These are phyloP conservation scores for Microdochium bolleyi DNA, from an alignment of 2,329 filamentous ascomycete genomes.

Conservation along the genomic window DNA sequence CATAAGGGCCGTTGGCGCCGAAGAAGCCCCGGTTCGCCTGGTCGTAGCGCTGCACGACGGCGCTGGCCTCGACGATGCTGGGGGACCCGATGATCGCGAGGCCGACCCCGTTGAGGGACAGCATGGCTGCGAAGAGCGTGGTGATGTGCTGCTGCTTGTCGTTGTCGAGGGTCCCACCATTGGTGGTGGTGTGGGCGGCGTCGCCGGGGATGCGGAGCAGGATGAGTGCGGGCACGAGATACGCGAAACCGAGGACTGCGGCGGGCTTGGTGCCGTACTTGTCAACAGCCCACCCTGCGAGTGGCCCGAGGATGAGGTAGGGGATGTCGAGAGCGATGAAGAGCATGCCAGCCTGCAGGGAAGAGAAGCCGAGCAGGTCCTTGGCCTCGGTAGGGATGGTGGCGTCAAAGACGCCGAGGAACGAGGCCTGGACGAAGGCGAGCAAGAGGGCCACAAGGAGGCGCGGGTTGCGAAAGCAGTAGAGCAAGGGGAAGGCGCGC, in stretches of 20 bases:
- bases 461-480: conserved; percentile 27
- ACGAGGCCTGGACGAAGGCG: conserved; percentile 32
- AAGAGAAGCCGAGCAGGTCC: conserved; percentile 25
- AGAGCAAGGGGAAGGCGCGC: conserved; percentile 37
- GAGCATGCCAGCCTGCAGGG: conserved; percentile 24
- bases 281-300: conserved; percentile 26
- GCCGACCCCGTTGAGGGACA: conserved; percentile 38
- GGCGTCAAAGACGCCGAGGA: conserved; percentile 27
- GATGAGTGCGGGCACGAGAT: conserved; percentile 49
- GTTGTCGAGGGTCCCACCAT: conserved; percentile 18
- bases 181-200: neutral
- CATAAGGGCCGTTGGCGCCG: conserved; percentile 49
- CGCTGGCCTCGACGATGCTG: conserved; percentile 47
- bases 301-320: conserved; percentile 22
- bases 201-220: conserved; percentile 48
- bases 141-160: conserved; percentile 10
- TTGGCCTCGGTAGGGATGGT: conserved; percentile 27
- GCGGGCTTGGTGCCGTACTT: conserved; percentile 23
- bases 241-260: conserved; percentile 35
- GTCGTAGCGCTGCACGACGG: conserved; percentile 46
- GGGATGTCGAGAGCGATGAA: conserved; percentile 28
- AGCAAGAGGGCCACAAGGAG: conserved; percentile 28
- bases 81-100: conserved; percentile 45
- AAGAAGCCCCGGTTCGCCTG: conserved; percentile 47
- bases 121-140: conserved; percentile 14